Percentiles rank a stretch among this genome's conserved stretches.
Conservation (phyloP, 1,139 yeast genomes). For the Pichia sp. region DNA sequence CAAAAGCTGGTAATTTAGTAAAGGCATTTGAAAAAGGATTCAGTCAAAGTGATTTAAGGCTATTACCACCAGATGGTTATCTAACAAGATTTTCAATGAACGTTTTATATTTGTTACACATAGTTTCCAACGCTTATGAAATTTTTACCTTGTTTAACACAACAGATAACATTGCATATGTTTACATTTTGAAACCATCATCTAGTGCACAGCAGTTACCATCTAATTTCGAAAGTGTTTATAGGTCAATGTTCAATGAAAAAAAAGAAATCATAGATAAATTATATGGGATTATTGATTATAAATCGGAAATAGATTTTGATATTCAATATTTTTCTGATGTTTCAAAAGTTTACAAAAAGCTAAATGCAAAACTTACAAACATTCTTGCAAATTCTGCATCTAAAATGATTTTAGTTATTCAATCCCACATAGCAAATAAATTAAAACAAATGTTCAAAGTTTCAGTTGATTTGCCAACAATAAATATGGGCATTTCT, state of each 20-base stretch:
- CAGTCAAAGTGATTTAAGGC: slow-evolving; percentile 50
- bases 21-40: slow-evolving; percentile 84
- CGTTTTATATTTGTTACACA: slow-evolving; percentile 63
- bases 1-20: slow-evolving; percentile 77
- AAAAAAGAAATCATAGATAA: slow-evolving; percentile 43
- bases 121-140: slow-evolving; percentile 71
- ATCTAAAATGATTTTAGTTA: slow-evolving; percentile 55
- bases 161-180: slow-evolving; percentile 48
- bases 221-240: slow-evolving; percentile 45
- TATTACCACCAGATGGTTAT: slow-evolving; percentile 43
- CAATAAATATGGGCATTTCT: slow-evolving; percentile 50
- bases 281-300: slow-evolving; percentile 42
- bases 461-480: slow-evolving; percentile 55
- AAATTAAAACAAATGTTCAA: slow-evolving; percentile 40
- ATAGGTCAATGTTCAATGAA: slow-evolving; percentile 43
- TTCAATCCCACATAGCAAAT: slow-evolving; percentile 65
- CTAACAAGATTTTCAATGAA: slow-evolving; percentile 51
- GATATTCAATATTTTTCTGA: slow-evolving; percentile 49
- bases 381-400: slow-evolving; percentile 64
- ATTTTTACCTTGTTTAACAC: slow-evolving; percentile 63
- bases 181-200: slow-evolving; percentile 67
- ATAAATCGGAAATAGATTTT: slow-evolving; percentile 46
- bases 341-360: slow-evolving; percentile 44
- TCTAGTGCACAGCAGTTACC: slow-evolving; percentile 63
- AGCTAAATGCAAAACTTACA: slow-evolving; percentile 46